Base-by-base conservation (phyloP, 176 grass and related monocot species). In the Aegilops speltoides region DNA sequence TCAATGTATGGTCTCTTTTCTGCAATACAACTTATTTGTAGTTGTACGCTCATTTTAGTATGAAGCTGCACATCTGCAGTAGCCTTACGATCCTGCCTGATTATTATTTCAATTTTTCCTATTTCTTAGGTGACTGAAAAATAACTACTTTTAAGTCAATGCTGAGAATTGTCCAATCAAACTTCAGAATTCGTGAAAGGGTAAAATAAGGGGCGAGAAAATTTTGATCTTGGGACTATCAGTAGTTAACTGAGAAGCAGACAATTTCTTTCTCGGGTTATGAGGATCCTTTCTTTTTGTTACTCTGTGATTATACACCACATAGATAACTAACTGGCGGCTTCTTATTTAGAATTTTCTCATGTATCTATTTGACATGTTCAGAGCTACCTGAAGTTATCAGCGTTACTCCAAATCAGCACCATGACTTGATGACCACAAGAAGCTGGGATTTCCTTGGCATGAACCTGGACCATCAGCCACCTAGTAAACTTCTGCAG, bases 401-500 rank as follows among this genome's bases (percentile, higher is more conserved):
- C 72, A 83, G 86, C 59, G 34, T 83, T 43, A 83, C 73, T 33
- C 86, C 45, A 41, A 82, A 88, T 86, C 64, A 68, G 65, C 4
- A 41, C 15, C 33, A 69, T 4, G 72, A 83, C 12, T 76, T 88
- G 63, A 33, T 69, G 73, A 88, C 86, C 63, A 88, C 80, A 2
- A 68, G 83, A 89, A 89, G 77, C 40, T 89, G 83, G 69, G 77
- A 79, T 76, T 85, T 81, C 64, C 83, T 76, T 3, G 79, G 86
- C 19, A 3, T 88, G 34, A 82, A 59, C 34, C 76, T 88, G 24
- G 54, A 59, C 46, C 66, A 88, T 34, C 79, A 83, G 52, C 33
- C 22, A 56, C 86, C 86, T 8, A 32, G 8, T 68, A 75, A 83
- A 41, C 86, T 88, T 68, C 62, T 88, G 32, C 71, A 26, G 24